Conservation (phyloP, 768 basidiomycete species). For the Kwoniella sp. region DNA sequence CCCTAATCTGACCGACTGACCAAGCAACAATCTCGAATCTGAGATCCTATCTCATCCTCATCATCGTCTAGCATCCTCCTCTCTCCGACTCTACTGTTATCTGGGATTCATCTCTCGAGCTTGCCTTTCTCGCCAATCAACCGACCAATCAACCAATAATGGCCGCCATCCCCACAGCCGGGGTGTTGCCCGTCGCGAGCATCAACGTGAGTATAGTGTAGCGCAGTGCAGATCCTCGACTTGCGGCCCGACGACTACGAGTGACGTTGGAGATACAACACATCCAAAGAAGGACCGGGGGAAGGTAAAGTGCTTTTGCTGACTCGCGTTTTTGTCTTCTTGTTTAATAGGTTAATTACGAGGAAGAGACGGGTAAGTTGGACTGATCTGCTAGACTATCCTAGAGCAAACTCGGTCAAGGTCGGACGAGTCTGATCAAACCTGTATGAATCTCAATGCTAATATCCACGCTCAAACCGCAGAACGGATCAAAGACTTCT, state of each 20-base stretch:
- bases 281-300: too few species aligned
- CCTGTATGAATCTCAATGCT: not conserved
- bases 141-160: conserved; percentile 16
- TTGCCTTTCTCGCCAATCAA: too few species aligned
- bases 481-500: conserved; percentile 49
- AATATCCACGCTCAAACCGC: not conserved
- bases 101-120: too few species aligned
- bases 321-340: too few species aligned
- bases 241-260: conserved; percentile 11
- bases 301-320: too few species aligned
- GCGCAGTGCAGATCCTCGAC: not conserved
- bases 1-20: too few species aligned
- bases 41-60: too few species aligned
- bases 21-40: too few species aligned
- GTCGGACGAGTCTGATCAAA: not conserved
- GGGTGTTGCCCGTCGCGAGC: conserved; percentile 46
- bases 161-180: conserved; percentile 25
- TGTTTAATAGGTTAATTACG: conserved; percentile 38
- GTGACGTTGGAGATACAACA: not conserved
- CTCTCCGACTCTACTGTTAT: too few species aligned
- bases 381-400: not conserved
- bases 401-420: too few species aligned
- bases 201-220: conserved; percentile 30
- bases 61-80: too few species aligned
- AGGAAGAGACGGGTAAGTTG: conserved; percentile 36